Conservation (phyloP, 2,329 filamentous ascomycete genomes). For the Beauveria caledonica region DNA sequence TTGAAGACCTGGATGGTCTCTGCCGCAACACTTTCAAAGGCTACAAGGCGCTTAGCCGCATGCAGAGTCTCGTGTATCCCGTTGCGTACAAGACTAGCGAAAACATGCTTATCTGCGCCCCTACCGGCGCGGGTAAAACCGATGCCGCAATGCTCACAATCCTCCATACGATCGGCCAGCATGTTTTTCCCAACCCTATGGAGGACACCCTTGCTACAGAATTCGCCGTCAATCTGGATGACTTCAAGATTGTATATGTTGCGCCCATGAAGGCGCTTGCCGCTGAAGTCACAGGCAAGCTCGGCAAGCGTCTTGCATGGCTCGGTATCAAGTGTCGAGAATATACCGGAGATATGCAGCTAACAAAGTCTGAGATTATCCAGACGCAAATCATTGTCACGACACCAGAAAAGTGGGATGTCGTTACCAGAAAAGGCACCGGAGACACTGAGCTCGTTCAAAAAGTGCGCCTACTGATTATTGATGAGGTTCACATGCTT, state of each 20-base stretch:
- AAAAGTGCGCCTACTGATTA: constrained; percentile 91
- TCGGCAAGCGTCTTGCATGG: constrained; percentile 88
- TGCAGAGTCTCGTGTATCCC: constrained; percentile 95
- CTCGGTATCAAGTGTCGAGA: constrained; percentile 86
- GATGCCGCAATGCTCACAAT: constrained; percentile 97
- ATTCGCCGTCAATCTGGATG: constrained; percentile 73
- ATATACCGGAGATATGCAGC: constrained; percentile 96
- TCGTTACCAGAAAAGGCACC: constrained; percentile 92
- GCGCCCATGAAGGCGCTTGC: constrained; percentile 98
- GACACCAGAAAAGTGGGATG: constrained; percentile 98
- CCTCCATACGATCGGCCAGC: constrained; percentile 80
- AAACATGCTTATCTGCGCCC: constrained; percentile 98
- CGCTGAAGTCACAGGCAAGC: constrained; percentile 90
- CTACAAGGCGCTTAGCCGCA: constrained; percentile 88
- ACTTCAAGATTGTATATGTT: constrained; percentile 98
- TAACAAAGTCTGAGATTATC: constrained; percentile 92
- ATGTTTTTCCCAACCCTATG: constrained; percentile 69
- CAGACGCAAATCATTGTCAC: constrained; percentile 98
- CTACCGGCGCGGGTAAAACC: constrained; percentile 97
- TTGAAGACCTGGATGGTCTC: constrained; percentile 77
- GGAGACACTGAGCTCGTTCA: constrained; percentile 96
- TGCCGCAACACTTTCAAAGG: constrained; percentile 89
- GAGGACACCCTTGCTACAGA: constrained; percentile 66
- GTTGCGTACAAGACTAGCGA: constrained; percentile 94
- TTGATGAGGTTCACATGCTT: constrained; percentile 99